Evolutionary conservation across 169 alveolate genomes (phyloP).

Genomic region (Plasmodium yoelii): DNA sequence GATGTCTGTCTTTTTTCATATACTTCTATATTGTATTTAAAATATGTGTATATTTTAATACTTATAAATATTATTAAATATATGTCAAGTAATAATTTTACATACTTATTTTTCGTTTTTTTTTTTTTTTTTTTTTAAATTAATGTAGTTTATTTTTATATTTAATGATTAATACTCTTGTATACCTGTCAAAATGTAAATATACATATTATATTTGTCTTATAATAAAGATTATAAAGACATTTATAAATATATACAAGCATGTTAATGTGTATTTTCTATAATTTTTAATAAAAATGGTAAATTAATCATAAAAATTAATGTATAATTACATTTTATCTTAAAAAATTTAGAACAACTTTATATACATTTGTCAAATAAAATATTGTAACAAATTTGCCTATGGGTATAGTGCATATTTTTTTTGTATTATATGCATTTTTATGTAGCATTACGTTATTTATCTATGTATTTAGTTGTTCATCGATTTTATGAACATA

Average conservation of each 20-base stretch:
- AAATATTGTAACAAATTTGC: background rate
- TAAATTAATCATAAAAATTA: slow-evolving; percentile 28
- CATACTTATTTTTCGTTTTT: no score
- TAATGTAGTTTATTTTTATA: background rate
- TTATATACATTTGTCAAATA: background rate
- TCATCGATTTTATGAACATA: no score
- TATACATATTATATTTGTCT: slow-evolving; percentile 10
- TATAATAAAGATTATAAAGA: background rate
- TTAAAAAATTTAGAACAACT: slow-evolving; percentile 4
- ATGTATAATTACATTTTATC: slow-evolving; percentile 14
- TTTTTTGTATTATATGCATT: background rate
- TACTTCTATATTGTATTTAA: no score
- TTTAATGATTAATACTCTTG: background rate
- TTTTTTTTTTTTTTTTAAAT: no score
- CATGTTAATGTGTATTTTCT: background rate
- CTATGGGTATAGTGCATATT: background rate
- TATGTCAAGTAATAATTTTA: slow-evolving; percentile 3
- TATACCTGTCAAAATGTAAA: slow-evolving; percentile 10
- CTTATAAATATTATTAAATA: slow-evolving; percentile 8
- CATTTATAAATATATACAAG: background rate
- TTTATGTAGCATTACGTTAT: background rate
- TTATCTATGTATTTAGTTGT: no score
- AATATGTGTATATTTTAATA: slow-evolving; percentile 17
- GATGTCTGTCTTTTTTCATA: no score
- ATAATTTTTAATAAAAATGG: background rate